Evolutionary conservation across 495 filamentous ascomycete genomes (phyloP).

Genomic region (Neurospora sp.): DNA sequence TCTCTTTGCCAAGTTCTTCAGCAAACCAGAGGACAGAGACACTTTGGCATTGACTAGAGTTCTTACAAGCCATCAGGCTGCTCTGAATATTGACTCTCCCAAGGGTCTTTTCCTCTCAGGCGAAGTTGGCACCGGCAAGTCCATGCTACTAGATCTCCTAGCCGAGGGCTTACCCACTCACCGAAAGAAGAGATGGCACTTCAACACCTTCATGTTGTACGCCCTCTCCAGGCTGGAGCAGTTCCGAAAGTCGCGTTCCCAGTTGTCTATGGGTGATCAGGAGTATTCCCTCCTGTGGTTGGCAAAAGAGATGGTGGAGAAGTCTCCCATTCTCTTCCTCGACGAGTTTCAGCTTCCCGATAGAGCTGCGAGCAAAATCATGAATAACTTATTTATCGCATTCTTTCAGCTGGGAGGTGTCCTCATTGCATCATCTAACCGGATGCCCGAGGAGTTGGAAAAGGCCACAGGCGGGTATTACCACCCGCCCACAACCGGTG

Average conservation of each 20-base stretch:
- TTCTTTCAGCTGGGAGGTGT: conserved; percentile 70
- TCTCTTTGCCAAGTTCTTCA: conserved; percentile 36
- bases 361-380: conserved; percentile 54
- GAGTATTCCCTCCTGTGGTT: conserved; percentile 53
- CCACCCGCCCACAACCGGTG: conserved; percentile 36
- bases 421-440: conserved; percentile 59
- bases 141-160: conserved; percentile 60
- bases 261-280: conserved; percentile 17
- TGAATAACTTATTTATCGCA: conserved; percentile 58
- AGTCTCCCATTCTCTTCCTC: conserved; percentile 58
- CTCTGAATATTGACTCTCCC: conserved; percentile 50
- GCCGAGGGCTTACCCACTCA: conserved; percentile 55
- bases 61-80: conserved; percentile 52
- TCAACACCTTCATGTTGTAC: conserved; percentile 68
- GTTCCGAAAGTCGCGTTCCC: conserved; percentile 35
- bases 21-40: conserved; percentile 26
- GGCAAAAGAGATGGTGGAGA: conserved; percentile 55
- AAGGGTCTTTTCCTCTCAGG: conserved; percentile 58
- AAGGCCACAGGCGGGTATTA: conserved; percentile 56
- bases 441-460: conserved; percentile 63
- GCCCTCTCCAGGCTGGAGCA: conserved; percentile 52
- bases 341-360: conserved; percentile 71
- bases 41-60: conserved; percentile 49
- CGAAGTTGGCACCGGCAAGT: conserved; percentile 63
- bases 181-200: conserved; percentile 62